A percentile compares a stretch with the other conserved stretches of the same genome.
phyloP scores from a whole-genome alignment of 495 filamentous ascomycete species.

The Penicillium ochrochloron region DNA sequence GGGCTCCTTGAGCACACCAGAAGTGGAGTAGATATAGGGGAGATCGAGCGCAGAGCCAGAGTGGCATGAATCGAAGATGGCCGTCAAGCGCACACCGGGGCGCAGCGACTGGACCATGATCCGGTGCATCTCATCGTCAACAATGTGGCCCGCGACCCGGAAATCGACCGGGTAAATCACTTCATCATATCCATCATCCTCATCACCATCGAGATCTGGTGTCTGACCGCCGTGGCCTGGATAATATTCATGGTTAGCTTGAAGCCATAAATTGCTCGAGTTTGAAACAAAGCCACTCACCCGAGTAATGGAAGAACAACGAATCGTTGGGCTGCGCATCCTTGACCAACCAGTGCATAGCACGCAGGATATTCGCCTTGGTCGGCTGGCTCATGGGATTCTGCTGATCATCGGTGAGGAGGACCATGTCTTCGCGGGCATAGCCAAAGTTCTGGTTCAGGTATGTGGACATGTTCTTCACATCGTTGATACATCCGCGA shows the following conservation, averaged over 20 bases:
- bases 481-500: constrained; percentile 96
- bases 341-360: constrained; percentile 99
- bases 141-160: constrained; percentile 86
- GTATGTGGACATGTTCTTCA: constrained; percentile 95
- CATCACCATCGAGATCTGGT: constrained; percentile 92
- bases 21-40: constrained; percentile 95
- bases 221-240: constrained; percentile 95
- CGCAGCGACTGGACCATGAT: constrained; percentile 89
- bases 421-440: constrained; percentile 96
- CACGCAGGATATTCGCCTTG: constrained; percentile 92
- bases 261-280: background rate
- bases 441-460: constrained; percentile 91
- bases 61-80: constrained; percentile 99
- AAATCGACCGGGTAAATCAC: constrained; percentile 99
- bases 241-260: constrained; percentile 9
- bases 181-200: constrained; percentile 95
- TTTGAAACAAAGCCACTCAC: constrained; percentile 49
- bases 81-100: constrained; percentile 87
- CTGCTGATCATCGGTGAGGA: constrained; percentile 95
- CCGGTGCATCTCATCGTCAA: constrained; percentile 97
- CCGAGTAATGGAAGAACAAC: constrained; percentile 98
- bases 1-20: constrained; percentile 95
- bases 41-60: constrained; percentile 95
- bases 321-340: constrained; percentile 94
- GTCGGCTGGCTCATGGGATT: constrained; percentile 97